These are phyloP conservation scores for Globisporangium middletonii DNA, from an alignment of 352 stramenopile species.

Conservation along the genomic window DNA sequence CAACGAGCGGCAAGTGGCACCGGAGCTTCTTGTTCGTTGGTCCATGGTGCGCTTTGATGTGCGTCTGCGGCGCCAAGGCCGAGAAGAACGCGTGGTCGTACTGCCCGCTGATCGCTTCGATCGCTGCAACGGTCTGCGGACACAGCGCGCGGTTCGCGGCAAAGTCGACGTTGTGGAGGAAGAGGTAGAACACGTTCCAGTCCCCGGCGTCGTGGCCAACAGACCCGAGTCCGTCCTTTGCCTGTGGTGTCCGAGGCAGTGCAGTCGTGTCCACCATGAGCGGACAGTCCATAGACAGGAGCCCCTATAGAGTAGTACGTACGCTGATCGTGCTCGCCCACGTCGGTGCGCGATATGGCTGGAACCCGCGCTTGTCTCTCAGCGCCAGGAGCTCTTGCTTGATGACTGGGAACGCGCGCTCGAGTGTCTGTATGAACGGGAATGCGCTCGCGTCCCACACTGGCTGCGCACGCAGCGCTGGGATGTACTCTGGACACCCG, in stretches of 20 bases:
- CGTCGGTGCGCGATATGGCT: conserved; percentile 68
- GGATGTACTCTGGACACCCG: conserved; percentile 62
- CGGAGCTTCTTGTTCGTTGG: conserved; percentile 92
- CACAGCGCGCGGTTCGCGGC: conserved; percentile 56
- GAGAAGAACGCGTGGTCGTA: conserved; percentile 89
- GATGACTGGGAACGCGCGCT: conserved; percentile 47
- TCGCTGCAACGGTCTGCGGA: conserved; percentile 44
- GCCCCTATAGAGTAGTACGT: neutral
- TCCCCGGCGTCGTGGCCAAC: conserved; percentile 73
- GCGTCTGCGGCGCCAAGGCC: conserved; percentile 67
- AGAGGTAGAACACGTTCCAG: conserved; percentile 89
- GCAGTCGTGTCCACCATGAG: neutral
- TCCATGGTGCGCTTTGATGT: conserved; percentile 79
- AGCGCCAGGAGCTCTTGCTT: conserved; percentile 57
- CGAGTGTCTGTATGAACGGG: conserved; percentile 39
- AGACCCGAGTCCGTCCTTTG: conserved; percentile 65
- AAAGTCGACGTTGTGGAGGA: conserved; percentile 85
- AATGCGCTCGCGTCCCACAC: conserved; percentile 49
- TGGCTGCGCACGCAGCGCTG: conserved; percentile 28
- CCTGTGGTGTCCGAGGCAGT: conserved; percentile 16
- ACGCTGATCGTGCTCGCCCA: conserved; percentile 61
- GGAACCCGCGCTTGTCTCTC: conserved; percentile 40
- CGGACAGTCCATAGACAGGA: neutral
- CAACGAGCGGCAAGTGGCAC: conserved; percentile 81
- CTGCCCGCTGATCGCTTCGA: conserved; percentile 52